Conservation (phyloP, 2,329 filamentous ascomycete species). For the Zopfia rhizophila region DNA sequence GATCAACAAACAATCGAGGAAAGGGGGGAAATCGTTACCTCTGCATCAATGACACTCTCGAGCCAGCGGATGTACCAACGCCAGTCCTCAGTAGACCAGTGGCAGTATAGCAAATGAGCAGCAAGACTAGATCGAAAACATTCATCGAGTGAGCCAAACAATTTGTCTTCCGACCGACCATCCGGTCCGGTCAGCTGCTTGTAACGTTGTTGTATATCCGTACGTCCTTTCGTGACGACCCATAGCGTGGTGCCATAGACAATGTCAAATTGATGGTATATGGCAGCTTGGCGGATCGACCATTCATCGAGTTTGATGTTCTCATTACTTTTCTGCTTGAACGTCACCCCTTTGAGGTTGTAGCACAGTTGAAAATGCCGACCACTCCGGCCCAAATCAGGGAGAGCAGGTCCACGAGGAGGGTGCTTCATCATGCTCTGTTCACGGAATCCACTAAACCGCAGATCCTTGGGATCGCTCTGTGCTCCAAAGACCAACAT, state of each 20-base stretch:
- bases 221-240: constrained; percentile 54
- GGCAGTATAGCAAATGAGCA: constrained; percentile 51
- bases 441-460: constrained; percentile 52
- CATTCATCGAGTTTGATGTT: constrained; percentile 33
- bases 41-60: constrained; percentile 45
- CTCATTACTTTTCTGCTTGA: constrained; percentile 16
- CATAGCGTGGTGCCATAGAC: constrained; percentile 50
- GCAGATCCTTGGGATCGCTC: constrained; percentile 39
- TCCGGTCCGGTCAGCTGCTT: constrained; percentile 44
- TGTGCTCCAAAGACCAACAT: constrained; percentile 51
- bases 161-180: constrained; percentile 43
- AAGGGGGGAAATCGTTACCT: constrained; percentile 27
- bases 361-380: constrained; percentile 51
- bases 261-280: constrained; percentile 56
- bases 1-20: not conserved
- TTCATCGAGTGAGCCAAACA: constrained; percentile 41
- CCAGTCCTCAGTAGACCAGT: constrained; percentile 58
- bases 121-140: constrained; percentile 52
- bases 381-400: constrained; percentile 45
- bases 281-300: constrained; percentile 51
- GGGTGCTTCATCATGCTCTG: constrained; percentile 37
- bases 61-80: constrained; percentile 54
- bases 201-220: constrained; percentile 29
- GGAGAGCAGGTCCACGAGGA: constrained; percentile 17
- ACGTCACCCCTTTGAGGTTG: constrained; percentile 43